Evolutionary conservation across 176 grass and related monocot species (phyloP), one percentile per base, ranked within the genome.

Genomic region (Avena atlantica): DNA sequence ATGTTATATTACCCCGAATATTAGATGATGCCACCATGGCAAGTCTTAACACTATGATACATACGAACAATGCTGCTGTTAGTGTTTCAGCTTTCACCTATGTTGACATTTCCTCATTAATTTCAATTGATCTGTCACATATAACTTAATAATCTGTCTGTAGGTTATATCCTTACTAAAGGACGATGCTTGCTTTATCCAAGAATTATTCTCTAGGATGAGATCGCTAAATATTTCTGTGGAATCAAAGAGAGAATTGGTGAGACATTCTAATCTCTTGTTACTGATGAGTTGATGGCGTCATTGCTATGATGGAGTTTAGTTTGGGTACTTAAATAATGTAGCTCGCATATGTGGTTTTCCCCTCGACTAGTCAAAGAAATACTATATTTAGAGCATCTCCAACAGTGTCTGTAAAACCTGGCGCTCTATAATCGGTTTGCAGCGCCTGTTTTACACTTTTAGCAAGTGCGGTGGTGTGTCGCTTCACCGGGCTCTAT

Each of bases 151-250:
- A 34, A 90, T 86, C 69, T 76, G 63, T 75, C n/a, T 93, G 83
- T 87, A 99, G 97, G 89, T 99, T 84, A 92, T 99, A 84, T 97
- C 97, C 60, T 90, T 94, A 74, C 84, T 99, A 44, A 99, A 99
- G 93, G 97, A 99, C 55, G 97, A 99, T 91, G 79, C 77, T 61
- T 90, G 75, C 81, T 99, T 99, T 94, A 90, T 99, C 60, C 94
- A 92, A 95, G 94, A 96, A 62, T 82, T 99, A 80, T 97, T 99
- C 85, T 79, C 92, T 63, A 93, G 90, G 74, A 97, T 99, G 97
- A 96, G 89, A 82, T 94, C 89, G 24, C 76, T 77, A 14, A 78
- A 78, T 82, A 89, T 80, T 81, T 93, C 90, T 75, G 56, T 76
- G 59, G 94, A 96, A 78, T 97, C 89, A 2, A 99, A 90, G 90